These are phyloP conservation scores for Phytomonas sp. DNA, from an alignment of 208 protist genomes.

Conservation along the genomic window DNA sequence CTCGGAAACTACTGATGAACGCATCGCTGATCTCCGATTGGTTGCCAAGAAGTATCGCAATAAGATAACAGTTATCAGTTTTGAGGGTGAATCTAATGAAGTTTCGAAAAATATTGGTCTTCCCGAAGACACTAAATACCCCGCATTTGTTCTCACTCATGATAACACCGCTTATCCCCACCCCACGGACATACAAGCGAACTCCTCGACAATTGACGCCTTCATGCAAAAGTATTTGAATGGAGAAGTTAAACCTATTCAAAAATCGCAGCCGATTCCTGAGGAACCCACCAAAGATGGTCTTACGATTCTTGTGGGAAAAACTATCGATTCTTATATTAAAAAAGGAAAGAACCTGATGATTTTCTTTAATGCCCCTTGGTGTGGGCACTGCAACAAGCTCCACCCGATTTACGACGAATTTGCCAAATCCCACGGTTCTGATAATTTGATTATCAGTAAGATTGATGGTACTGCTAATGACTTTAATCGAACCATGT, in stretches of 20 bases:
- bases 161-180: slow-evolving; percentile 43
- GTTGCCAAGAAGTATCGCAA: slow-evolving; percentile 69
- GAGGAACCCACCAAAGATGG: slow-evolving; percentile 62
- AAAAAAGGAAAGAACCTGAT: slow-evolving; percentile 78
- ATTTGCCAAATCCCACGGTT: slow-evolving; percentile 37
- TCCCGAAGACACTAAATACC: slow-evolving; percentile 45
- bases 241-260: slow-evolving; percentile 28
- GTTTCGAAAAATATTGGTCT: slow-evolving; percentile 59
- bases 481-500: slow-evolving; percentile 33
- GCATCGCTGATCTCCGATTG: slow-evolving; percentile 17
- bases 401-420: slow-evolving; percentile 80
- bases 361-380: slow-evolving; percentile 94
- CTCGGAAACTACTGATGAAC: slow-evolving; percentile 16
- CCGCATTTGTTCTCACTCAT: slow-evolving; percentile 65
- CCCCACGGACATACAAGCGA: slow-evolving; percentile 31
- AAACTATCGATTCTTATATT: slow-evolving; percentile 44
- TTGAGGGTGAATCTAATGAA: slow-evolving; percentile 63
- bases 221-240: slow-evolving; percentile 55
- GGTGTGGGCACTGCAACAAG: slow-evolving; percentile 95
- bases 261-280: slow-evolving; percentile 58
- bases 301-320: slow-evolving; percentile 74
- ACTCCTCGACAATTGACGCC: slow-evolving; percentile 26
- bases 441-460: slow-evolving; percentile 63
- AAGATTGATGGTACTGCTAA: slow-evolving; percentile 77
- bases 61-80: slow-evolving; percentile 62